phyloP scores from a whole-genome alignment of 2,329 filamentous ascomycete species.

The Fusarium sp. region DNA sequence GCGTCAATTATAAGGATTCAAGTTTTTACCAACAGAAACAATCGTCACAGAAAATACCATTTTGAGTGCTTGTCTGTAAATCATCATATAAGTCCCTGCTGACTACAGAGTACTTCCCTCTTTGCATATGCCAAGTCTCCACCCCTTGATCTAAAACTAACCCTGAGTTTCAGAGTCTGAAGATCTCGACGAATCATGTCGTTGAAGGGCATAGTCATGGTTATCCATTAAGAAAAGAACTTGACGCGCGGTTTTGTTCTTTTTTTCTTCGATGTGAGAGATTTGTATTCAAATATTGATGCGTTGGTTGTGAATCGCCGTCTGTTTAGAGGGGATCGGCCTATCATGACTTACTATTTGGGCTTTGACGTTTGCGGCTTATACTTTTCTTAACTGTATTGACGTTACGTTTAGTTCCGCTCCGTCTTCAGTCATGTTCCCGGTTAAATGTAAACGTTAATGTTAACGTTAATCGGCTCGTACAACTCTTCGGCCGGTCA shows the following conservation, averaged over 20 bases:
- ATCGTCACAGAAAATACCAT: background rate
- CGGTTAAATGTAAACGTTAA: background rate
- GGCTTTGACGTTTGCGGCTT: background rate
- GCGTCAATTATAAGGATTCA: background rate
- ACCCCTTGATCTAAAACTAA: conserved; percentile 34
- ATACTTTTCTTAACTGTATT: background rate
- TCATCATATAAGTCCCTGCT: conserved; percentile 19
- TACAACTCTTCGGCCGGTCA: conserved; percentile 4
- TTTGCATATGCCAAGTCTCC: conserved; percentile 14
- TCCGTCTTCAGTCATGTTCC: background rate
- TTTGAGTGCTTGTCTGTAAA: conserved; percentile 11
- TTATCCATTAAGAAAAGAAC: background rate
- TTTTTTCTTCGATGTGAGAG: conserved; percentile 2
- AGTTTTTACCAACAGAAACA: background rate
- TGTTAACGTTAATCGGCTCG: background rate
- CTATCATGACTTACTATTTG: background rate
- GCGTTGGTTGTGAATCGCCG: conserved; percentile 14
- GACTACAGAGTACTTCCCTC: conserved; percentile 4
- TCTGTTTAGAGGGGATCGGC: conserved; percentile 13
- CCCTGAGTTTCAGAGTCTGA: conserved; percentile 42
- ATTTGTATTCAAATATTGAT: conserved; percentile 15
- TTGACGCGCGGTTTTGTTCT: conserved; percentile 16
- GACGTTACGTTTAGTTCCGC: background rate
- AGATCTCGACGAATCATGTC: conserved; percentile 30
- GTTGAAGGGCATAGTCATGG: background rate